Percentiles rank a stretch among this genome's conserved stretches.
Conservation (phyloP, 2,329 filamentous ascomycete genomes). For the Hypoxylon sp. region DNA sequence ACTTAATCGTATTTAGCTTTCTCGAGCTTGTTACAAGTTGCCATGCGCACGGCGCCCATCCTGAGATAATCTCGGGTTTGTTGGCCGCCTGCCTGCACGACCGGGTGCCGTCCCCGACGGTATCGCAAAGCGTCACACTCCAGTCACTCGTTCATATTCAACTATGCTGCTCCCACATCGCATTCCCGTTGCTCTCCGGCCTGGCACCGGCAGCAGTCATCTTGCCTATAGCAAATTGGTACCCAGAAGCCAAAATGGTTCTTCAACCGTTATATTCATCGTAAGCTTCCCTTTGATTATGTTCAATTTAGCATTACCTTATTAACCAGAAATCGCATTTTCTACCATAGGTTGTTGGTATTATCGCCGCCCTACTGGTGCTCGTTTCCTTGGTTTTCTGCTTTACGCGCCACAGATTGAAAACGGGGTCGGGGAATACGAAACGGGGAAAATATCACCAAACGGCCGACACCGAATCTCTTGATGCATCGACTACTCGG, state of each 20-base stretch:
- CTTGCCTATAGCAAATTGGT: constrained; percentile 18
- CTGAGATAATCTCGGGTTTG: constrained; percentile 37
- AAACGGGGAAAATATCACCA: constrained; percentile 55
- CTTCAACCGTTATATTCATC: constrained; percentile 39
- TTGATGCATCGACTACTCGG: constrained; percentile 22
- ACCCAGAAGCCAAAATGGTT: constrained; percentile 15
- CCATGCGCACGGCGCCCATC: constrained; percentile 39
- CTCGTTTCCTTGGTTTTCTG: constrained; percentile 37
- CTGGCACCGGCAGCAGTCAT: constrained; percentile 16
- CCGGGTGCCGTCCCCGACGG: constrained; percentile 34
- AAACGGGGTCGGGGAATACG: constrained; percentile 45
- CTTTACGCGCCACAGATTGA: constrained; percentile 27
- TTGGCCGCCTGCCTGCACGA: constrained; percentile 25
- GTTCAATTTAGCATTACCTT: neutral
- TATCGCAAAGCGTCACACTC: constrained; percentile 19
- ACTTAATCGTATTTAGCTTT: constrained; percentile 3
- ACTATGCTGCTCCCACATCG: constrained; percentile 49
- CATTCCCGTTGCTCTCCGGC: constrained; percentile 46
- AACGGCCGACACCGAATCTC: constrained; percentile 39
- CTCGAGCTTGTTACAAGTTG: constrained; percentile 21
- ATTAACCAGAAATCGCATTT: constrained; percentile 4
- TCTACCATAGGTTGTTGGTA: constrained; percentile 42
- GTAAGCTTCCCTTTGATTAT: constrained; percentile 26
- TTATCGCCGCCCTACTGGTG: constrained; percentile 44
- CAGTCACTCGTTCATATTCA: constrained; percentile 47